A percentile compares a stretch with the other conserved stretches of the same genome.
Evolutionary conservation across 169 alveolate genomes (phyloP).

Genomic region (Eimeria praecox): DNA sequence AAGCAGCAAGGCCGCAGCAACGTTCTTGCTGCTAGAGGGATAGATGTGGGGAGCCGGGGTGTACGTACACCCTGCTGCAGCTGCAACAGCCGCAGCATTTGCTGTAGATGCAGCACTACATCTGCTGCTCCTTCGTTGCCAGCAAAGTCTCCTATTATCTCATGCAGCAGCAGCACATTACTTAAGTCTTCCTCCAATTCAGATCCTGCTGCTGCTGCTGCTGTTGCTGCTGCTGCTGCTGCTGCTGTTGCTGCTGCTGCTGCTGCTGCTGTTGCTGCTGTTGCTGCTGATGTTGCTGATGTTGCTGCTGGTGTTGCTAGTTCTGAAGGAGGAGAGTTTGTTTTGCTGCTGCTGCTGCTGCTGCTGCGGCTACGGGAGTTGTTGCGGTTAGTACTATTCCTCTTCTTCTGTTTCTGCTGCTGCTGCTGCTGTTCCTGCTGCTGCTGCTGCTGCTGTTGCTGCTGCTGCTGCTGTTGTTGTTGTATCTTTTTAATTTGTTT

Average conservation of each 20-base stretch:
- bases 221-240: background rate
- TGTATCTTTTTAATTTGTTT: too few species aligned
- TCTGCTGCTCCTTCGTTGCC: constrained; percentile 83
- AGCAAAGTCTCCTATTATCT: constrained; percentile 82
- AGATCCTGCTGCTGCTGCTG: background rate
- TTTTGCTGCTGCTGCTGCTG: too few species aligned
- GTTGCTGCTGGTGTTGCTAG: background rate
- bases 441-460: too few species aligned
- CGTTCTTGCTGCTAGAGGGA: constrained; percentile 76
- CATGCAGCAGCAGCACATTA: constrained; percentile 71
- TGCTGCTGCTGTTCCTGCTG: background rate
- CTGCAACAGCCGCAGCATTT: background rate
- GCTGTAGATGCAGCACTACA: constrained; percentile 44
- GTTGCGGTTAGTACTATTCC: too few species aligned
- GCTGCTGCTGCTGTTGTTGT: too few species aligned
- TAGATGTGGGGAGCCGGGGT: constrained; percentile 58
- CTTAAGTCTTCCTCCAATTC: background rate
- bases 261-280: background rate
- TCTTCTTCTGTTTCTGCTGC: constrained; percentile 9
- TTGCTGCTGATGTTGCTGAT: background rate
- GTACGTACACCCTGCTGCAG: constrained; percentile 53
- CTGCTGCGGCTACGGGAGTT: too few species aligned
- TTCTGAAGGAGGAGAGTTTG: too few species aligned
- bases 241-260: background rate
- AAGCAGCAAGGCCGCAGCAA: constrained; percentile 67